Evolutionary conservation across 2,329 filamentous ascomycete species (phyloP), one percentile per base, ranked within the genome.

Genomic region (Aspergillus pseudoviridinutans): DNA sequence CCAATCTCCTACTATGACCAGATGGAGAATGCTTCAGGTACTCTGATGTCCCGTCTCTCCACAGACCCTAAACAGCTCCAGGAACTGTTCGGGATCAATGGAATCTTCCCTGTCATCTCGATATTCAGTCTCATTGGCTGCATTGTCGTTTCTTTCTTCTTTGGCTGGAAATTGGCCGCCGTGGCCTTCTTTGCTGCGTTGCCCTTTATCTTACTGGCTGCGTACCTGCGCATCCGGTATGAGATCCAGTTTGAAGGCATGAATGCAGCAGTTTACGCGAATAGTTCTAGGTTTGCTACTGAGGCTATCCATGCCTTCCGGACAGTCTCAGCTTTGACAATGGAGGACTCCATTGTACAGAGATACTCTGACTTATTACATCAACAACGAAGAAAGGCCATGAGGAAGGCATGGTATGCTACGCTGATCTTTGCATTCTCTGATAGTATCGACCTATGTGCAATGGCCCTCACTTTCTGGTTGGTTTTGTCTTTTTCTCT

Each of bases 81-180:
- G 63, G 80, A 84, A 57, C 65, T 83, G 3, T 68, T 83, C 20
- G 79, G 80, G 0, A 64, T 76, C 0, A 82, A 79, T 32, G 67
- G 77, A 24, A 71, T 69, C 5, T 71, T 80, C 51, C 78, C 85
- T 1, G 79, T 89, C 61, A 82, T 87, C 24, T 84, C 87, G 9
- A 67, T 88, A 25, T 87, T 90, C 68, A 87, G 84, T 51, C 73
- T 92, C 3, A 65, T 84, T 8, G 89, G 88, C 0, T 84, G 83
- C 8, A 73, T 90, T 17, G 76, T 81, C 49, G 87, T 92, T 52
- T 81, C 87, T 1, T 91, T 90, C 65, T 78, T 81, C 3, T 91
- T 88, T 68, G 87, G 87, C 1, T 92, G 90, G 90, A 92, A 91
- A 69, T 78, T 93, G 8, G 84, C 87, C 0, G 74, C 91, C 0